Base-by-base conservation (phyloP, 495 filamentous ascomycete species). In the Xylaria grammica region DNA sequence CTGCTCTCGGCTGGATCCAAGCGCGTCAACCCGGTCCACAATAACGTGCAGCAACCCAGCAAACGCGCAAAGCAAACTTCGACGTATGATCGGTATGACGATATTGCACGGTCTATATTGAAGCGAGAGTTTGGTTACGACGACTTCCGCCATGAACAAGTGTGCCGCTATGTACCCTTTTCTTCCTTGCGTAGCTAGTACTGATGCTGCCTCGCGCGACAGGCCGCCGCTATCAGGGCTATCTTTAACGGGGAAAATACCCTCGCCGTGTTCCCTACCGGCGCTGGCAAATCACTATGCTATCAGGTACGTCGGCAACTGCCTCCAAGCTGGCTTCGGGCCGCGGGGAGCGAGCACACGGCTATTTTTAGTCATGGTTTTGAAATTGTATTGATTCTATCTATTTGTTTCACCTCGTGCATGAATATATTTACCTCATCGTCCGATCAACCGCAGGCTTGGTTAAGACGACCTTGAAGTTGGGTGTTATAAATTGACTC, bases 191-290 rank as follows among this genome's bases (percentile, higher is more conserved):
- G 8, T 34, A 30, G 32, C 42, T 40, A 6, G 3, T 26, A 27
- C 50, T 63, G 29, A 56, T 40, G n/a, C 42, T 9, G 8, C 11
- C 57, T 32, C 30, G 2, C 27, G 15, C 24, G 9, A 40, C 44
- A 65, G 63, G 63, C 63, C 34, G 74, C 74, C 15, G 86, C 79
- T 15, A 86, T 87, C 55, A 64, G 77, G 19, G 66, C 78, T 7
- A 65, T 85, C 15, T 71, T 88, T 2, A 66, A 63, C 29, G 84
- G 84, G 1, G 74, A 81, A 2, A 87, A 82, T 65, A 77, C 79
- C 0, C 71, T 80, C 7, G 82, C 83, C 5, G 69, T 89, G 19
- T 89, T 88, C 61, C 86, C 86, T 1, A 87, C 86, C 6, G 86
- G 84, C 29, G 85, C 83, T 9, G 85, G 85, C 8, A 87, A 87